Conservation (phyloP, 306 rosid genomes). For the Cucumis sativus region Cucumber_9930_V3 NC_026657.2:36201501-36202000, state of each 20-base stretch:
- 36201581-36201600: slow-evolving; percentile 26
- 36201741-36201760: slow-evolving; percentile 82
- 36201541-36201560: slow-evolving; percentile 38
- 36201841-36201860: background rate
- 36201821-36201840: background rate
- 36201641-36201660: slow-evolving; percentile 57
- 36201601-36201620: slow-evolving; percentile 57
- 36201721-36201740: slow-evolving; percentile 72
- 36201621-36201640: slow-evolving; percentile 69
- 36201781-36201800: background rate
- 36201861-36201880: background rate
- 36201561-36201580: slow-evolving; percentile 35
- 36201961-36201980: slow-evolving; percentile 91
- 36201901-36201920: background rate
- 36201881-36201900: background rate
- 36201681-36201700: slow-evolving; percentile 21
- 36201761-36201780: background rate
- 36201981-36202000: slow-evolving; percentile 89
- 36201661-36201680: slow-evolving; percentile 39
- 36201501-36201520: slow-evolving; percentile 48
- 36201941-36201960: slow-evolving; percentile 89
- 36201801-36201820: background rate
- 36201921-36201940: slow-evolving; percentile 11
- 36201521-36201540: slow-evolving; percentile 63
- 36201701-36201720: slow-evolving; percentile 33